Conservation (phyloP, 164 flowering plant species). For the Aristolochia contorta region DNA sequence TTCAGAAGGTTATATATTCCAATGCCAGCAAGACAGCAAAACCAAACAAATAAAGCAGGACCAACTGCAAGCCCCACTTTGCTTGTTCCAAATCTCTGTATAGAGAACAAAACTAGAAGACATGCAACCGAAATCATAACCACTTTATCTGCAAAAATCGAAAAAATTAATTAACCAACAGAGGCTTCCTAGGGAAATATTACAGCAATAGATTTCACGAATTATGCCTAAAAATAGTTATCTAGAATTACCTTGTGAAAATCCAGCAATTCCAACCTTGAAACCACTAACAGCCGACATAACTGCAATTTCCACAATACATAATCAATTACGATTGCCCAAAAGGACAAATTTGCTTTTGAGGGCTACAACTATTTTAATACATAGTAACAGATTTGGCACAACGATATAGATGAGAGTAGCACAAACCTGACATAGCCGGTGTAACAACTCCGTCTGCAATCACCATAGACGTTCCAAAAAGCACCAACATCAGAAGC, state of each 20-base stretch:
- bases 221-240: neutral
- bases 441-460: slow-evolving; percentile 97
- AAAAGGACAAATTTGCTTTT: too few relatives aligned
- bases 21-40: slow-evolving; percentile 85
- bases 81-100: slow-evolving; percentile 94
- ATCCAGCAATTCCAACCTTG: slow-evolving; percentile 62
- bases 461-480: slow-evolving; percentile 94
- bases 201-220: neutral
- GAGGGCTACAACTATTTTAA: too few relatives aligned
- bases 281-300: slow-evolving; percentile 92
- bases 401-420: neutral
- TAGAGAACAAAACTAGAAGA: slow-evolving; percentile 82
- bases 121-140: slow-evolving; percentile 87
- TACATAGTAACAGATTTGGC: too few relatives aligned
- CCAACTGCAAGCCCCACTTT: slow-evolving; percentile 94
- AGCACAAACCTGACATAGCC: slow-evolving; percentile 90
- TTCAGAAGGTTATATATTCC: slow-evolving; percentile 87
- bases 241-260: slow-evolving; percentile 54
- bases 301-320: slow-evolving; percentile 41
- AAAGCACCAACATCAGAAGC: slow-evolving; percentile 80
- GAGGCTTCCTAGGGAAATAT: neutral
- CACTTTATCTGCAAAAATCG: slow-evolving; percentile 66
- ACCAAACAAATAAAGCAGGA: slow-evolving; percentile 94
- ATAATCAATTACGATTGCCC: neutral
- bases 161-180: slow-evolving; percentile 5